Base-by-base conservation (phyloP, 495 filamentous ascomycete species). In the Neohortaea acidophila region DNA sequence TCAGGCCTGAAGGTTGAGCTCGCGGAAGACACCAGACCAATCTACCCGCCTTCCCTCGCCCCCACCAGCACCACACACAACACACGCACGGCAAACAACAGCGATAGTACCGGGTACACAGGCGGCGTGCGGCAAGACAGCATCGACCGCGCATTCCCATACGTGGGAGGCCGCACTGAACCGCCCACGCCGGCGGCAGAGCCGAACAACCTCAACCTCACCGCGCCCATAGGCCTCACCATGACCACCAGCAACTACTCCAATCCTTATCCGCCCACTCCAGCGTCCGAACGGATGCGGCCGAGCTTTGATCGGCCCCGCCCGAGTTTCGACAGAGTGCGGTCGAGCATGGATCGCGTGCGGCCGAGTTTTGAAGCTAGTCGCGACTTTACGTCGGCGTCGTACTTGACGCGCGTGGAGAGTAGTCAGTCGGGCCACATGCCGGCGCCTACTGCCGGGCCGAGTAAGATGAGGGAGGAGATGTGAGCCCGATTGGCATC, bases 51-150 rank as follows among this genome's bases (percentile, higher is more conserved):
- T 10, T 89, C 87, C 33, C 66, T 82, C 38, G 72, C 80, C 11
- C 64, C 73, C 5, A 84, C 81, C 13, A 69, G 74, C 35, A 80
- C 77, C 38, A 83, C 84, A 14, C 77, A 84, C 51, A 84, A 86
- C 49, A 70, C 77, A 38, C 79, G 77, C 39, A 86, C 81, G 51
- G 81, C 89, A 47, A 93, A 84, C 48, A 84, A 84, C 39, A 94
- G 84, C 59, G 84, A 93, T 59, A 85, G 85, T 21, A 94, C 87
- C 11, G 86, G 85, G 39, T 92, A 89, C 53, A 92, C 84, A 10
- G 69, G 74, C 27, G 69, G 74, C 57, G n/a, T n/a, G n/a, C 14
- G 38, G 4, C 32, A 19, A 15, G 73, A 70, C 15, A 45, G 41
- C 39, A 36, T 47, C 58, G 41, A 44, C 24, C 31, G 41, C 13